Base-by-base conservation (phyloP, 2,329 filamentous ascomycete species). In the Colletotrichum spinosum region DNA sequence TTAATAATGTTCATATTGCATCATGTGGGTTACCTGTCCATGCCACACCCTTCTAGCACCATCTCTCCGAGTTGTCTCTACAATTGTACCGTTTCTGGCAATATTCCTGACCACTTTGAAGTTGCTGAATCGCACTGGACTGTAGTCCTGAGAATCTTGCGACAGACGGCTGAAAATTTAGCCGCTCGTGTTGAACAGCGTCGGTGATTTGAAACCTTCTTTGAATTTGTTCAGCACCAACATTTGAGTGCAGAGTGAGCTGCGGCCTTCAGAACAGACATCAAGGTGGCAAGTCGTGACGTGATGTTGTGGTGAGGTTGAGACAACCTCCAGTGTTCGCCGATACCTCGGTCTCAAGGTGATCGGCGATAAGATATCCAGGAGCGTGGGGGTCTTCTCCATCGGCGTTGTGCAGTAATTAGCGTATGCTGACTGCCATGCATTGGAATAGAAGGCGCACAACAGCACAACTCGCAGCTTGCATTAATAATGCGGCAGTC, bases 371-470 rank as follows among this genome's bases (percentile, higher is more conserved):
- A 52, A 45, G 41, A 17, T 37, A 15, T 25, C 17, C 37, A 55
- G 60, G 37, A 15, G 10, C 35, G 55, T 63, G 55, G 54, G 54
- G 60, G 58, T 38, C 25, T 25, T 25, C 25, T 25, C 25, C 25
- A 25, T 25, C 25, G 25, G 25, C 25, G 25, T 25, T 25, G 25
- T 25, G 25, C 25, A 25, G 25, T 25, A 5, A 25, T 25, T 25
- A 25, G 25, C 3, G 25, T 4, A 25, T 25, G 25, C 25, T 25
- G 25, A 25, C 25, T 25, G 25, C 25, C 25, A 25, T 25, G 25
- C 25, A 25, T 25, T 33, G 10, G 13, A 6, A 25, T 7, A 51
- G 3, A 4, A 25, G 25, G 2, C 58, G 54, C 60, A 63, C 49
- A 63, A 63, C 35, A 34, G 48, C 25, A 48, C n/a, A 59, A 37